These are phyloP conservation scores for Ophiostoma novo-ulmi DNA, from an alignment of 2,329 filamentous ascomycete genomes.

Conservation along the genomic window DNA sequence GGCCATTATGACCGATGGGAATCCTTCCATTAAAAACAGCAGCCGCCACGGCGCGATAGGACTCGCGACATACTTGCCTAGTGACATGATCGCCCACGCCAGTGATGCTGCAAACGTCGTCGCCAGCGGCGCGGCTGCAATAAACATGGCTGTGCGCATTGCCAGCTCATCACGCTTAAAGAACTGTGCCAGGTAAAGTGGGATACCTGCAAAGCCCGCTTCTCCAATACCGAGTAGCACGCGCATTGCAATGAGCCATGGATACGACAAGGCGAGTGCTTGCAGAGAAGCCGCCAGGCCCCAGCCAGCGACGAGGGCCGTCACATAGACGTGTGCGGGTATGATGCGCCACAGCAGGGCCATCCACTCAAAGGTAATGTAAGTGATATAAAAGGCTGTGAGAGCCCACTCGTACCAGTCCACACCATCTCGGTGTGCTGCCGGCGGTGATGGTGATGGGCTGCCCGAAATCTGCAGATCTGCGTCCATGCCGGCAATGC, in stretches of 20 bases:
- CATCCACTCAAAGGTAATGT: conserved; percentile 63
- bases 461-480: conserved; percentile 48
- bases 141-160: conserved; percentile 77
- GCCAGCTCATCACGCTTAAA: conserved; percentile 68
- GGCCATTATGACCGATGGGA: conserved; percentile 72
- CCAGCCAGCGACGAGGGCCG: conserved; percentile 67
- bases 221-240: conserved; percentile 58
- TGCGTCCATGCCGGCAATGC: conserved; percentile 58
- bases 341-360: conserved; percentile 56
- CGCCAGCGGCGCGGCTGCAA: conserved; percentile 76
- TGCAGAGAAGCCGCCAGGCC: conserved; percentile 74
- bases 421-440: background rate
- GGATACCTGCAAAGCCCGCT: conserved; percentile 60
- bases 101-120: conserved; percentile 76
- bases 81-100: conserved; percentile 69
- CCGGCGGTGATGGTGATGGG: conserved; percentile 32
- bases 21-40: conserved; percentile 78
- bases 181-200: conserved; percentile 61
- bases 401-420: conserved; percentile 55
- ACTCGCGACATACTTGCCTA: conserved; percentile 42
- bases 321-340: conserved; percentile 56
- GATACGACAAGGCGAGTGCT: conserved; percentile 59
- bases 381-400: conserved; percentile 57
- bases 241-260: conserved; percentile 50
- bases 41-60: conserved; percentile 81